Conservation (phyloP, 164 flowering plant genomes). For the Umbellularia californica region DNA sequence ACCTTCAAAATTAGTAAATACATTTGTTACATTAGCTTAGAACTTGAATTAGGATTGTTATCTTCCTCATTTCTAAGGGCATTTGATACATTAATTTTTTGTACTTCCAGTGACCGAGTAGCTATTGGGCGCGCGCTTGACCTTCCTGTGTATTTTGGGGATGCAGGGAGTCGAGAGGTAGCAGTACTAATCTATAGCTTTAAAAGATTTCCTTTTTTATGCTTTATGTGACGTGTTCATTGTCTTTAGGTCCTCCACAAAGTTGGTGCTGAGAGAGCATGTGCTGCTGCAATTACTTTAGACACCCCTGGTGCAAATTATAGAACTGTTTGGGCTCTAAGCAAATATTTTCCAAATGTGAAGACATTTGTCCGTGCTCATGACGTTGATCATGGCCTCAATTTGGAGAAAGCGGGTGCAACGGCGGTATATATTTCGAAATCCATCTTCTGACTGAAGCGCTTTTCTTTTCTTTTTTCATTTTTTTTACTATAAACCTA, state of each 20-base stretch:
- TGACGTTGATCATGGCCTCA: constrained; percentile 98
- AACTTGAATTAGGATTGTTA: too few species aligned
- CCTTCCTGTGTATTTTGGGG: constrained; percentile 98
- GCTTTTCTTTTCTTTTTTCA: not conserved
- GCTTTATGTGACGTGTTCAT: constrained; percentile 19
- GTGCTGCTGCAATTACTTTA: constrained; percentile 95
- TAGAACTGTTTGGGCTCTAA: constrained; percentile 98
- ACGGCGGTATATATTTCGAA: constrained; percentile 65
- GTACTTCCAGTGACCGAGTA: constrained; percentile 79
- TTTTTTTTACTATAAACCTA: too few species aligned
- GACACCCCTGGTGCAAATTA: constrained; percentile 99
- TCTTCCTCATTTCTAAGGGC: too few species aligned
- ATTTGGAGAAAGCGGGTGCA: constrained; percentile 99
- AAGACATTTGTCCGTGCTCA: constrained; percentile 99
- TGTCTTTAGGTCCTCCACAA: constrained; percentile 80
- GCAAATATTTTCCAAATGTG: constrained; percentile 92
- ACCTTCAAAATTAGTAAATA: too few species aligned
- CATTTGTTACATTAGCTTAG: too few species aligned
- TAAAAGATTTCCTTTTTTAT: not conserved
- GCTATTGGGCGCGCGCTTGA: constrained; percentile 95
- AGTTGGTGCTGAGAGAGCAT: constrained; percentile 97
- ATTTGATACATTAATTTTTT: too few species aligned
- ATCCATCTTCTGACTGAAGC: not conserved
- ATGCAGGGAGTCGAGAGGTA: constrained; percentile 99
- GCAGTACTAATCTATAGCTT: not conserved